Base-by-base conservation (phyloP, 371 early-diverging fungal species). In the Entomophthora muscae region DNA sequence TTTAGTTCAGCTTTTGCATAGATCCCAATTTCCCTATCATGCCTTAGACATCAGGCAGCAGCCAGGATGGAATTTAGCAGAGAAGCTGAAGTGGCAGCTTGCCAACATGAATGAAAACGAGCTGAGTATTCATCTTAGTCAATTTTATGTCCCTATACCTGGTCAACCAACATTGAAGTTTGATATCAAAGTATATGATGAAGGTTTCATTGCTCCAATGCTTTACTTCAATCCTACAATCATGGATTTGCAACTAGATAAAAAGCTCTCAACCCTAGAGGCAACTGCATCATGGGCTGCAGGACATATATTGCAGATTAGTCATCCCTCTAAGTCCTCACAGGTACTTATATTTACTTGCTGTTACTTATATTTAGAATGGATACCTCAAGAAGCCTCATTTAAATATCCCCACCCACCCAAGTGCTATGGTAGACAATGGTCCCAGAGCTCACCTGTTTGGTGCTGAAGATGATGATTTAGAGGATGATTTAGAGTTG, bases 151-250 rank as follows among this genome's bases (percentile, higher is more conserved):
- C 2, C 78, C 93, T 52, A 75, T 72, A 22, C 91, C 91, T 0
- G 74, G 81, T 53, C 68, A 78, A 26, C 76, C 77, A 1, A 89
- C 93, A 0, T 70, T 71, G 12, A 86, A 86, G 65, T 88, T 83
- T 64, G 83, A 81, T 63, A 78, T 89, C 71, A 93, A 93, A 69
- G 82, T 88, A 0, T 91, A 90, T 63, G 91, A 90, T 62, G 93
- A 92, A 66, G 83, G 79, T 21, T 82, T 85, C 55, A 68, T 86
- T n/a, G 88, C 91, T 0, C 88, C 92, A 2, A 70, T 82, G 75
- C 83, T 86, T 67, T 69, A 74, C 57, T 62, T 62, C 53, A 62
- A 62, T n/a, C 62, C 62, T 21, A 22, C 13, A 26, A 27, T 30
- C 3, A 51, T 62, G 53, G 53, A 51, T 27, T 23, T 62, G 12